A percentile compares a stretch with the other conserved stretches of the same genome.
These are phyloP conservation scores for Dictyostelium brefeldianum DNA, from an alignment of 78 protist genomes.

Conservation along the genomic window DNA sequence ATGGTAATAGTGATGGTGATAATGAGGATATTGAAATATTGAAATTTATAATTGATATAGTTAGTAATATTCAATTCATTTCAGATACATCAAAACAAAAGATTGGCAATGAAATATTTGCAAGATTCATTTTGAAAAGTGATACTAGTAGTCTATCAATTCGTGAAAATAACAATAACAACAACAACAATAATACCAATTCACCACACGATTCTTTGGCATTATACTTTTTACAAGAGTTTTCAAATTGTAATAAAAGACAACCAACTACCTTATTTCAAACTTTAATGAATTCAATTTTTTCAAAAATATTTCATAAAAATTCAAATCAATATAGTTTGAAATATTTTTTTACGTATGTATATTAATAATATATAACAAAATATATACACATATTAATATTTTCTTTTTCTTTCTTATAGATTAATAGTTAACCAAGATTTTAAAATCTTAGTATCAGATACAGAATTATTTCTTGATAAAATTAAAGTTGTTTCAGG, in stretches of 20 bases:
- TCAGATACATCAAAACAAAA: conserved; percentile 7
- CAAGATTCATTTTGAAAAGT: neutral
- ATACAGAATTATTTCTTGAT: neutral
- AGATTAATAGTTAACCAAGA: neutral
- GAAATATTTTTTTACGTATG: conserved; percentile 4
- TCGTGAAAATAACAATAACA: no score
- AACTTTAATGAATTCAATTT: neutral
- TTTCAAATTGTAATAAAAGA: neutral
- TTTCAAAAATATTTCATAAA: conserved; percentile 3
- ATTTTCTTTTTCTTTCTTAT: neutral
- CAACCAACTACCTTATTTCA: conserved; percentile 11
- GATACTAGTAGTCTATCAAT: no score
- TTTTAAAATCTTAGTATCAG: conserved; percentile 8
- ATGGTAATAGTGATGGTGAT: conserved; percentile 27
- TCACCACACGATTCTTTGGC: neutral
- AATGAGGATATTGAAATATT: conserved; percentile 14
- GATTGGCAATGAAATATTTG: conserved; percentile 7
- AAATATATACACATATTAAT: neutral
- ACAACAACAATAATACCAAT: no score
- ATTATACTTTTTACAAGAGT: neutral
- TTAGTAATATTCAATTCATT: neutral
- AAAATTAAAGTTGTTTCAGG: neutral
- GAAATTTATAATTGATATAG: neutral
- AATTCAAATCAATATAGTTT: conserved; percentile 6
- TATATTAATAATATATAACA: neutral